Base-by-base conservation (phyloP, 2,329 filamentous ascomycete species). In the Cercospora sesami region DNA sequence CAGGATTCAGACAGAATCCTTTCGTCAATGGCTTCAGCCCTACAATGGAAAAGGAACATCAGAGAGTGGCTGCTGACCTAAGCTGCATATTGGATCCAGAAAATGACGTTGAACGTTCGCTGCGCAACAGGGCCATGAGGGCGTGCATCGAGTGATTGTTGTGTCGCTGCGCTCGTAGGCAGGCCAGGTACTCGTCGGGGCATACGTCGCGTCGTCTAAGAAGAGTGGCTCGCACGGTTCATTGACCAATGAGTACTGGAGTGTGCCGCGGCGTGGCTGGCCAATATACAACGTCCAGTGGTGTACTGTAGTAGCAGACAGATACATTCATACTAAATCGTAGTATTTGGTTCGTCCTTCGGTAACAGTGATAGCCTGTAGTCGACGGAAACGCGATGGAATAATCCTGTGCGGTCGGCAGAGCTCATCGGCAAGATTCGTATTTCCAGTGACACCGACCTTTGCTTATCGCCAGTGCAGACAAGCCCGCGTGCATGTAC, bases 21-120 rank as follows among this genome's bases (percentile, higher is more conserved):
- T 58, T 58, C 53, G 53, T 58, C 53, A 58, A 30, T 58, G 26
- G 53, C 53, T 31, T 58, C 53, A 58, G 53, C 53, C 53, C 30
- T 58, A 58, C 53, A 28, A n/a, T 23, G 14, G 14, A 26, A 30
- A 58, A 18, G 23, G 53, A n/a, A 30, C 53, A 8, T 57, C 53
- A 23, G 14, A 58, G 26, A 16, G 30, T 30, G 53, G 26, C 16
- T 58, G 53, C 53, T 58, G 53, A 58, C 53, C 26, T 58, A 33
- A 58, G 53, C 53, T 58, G 53, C 53, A 33, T 33, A n/a, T 30
- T 21, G 53, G 16, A 26, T 16, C 53, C 53, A 18, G 16, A 23
- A 8, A 30, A 58, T 31, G 53, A 58, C 53, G 14, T n/a, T 9
- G n/a, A 18, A 58, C 9, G 53, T 18, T 58, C 30, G 23, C 23